Base-by-base conservation (phyloP, 345 rosid genomes). In the Aegle marmelos region DNA sequence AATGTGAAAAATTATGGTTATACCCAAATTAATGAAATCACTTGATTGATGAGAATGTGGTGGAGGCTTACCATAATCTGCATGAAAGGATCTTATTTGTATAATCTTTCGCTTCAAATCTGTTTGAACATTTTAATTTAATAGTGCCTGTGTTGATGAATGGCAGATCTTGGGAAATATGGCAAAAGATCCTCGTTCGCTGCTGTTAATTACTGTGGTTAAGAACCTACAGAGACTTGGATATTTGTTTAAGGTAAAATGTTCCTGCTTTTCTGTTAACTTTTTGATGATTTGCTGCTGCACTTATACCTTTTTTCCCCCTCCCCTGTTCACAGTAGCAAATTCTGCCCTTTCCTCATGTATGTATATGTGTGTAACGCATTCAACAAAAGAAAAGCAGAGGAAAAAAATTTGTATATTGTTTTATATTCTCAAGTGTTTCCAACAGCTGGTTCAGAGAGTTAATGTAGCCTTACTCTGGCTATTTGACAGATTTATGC, bases 211-310 rank as follows among this genome's bases (percentile, higher is more conserved):
- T 82, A 88, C 98, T 7, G 84, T 97, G 77, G 83, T 89, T 82
- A 90, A 86, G 91, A 97, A 91, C 86, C 91, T 94, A 34, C 93
- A 83, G 83, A 84, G 85, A 73, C 90, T 97, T 84, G 99, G 98
- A 58, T 97, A 96, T 82, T 82, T 76, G 9, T 82, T 94, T 74
- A 84, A 90, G 99, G 99, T 94, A 65, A 63, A 25, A 14, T 50
- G 79, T 73, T 78, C 24, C 76, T 41, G 54, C 66, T 56, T 70
- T 78, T 80, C 28, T 65, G 34, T 53, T 9, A 78, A 33, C 33
- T 67, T 79, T 9, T 16, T 24, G 41, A 54, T 56, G 21, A 66
- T 39, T 77, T 41, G 13, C n/a, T 76, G 9, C 19, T 17, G 1
- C 27, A 17, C 2, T 70, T 70, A 27, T 39, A 14, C 14, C 13